Percentiles rank a stretch among this genome's conserved stretches.
Conservation (phyloP, 2,329 filamentous ascomycete genomes). For the Orbilia blumenaviensis region DNA sequence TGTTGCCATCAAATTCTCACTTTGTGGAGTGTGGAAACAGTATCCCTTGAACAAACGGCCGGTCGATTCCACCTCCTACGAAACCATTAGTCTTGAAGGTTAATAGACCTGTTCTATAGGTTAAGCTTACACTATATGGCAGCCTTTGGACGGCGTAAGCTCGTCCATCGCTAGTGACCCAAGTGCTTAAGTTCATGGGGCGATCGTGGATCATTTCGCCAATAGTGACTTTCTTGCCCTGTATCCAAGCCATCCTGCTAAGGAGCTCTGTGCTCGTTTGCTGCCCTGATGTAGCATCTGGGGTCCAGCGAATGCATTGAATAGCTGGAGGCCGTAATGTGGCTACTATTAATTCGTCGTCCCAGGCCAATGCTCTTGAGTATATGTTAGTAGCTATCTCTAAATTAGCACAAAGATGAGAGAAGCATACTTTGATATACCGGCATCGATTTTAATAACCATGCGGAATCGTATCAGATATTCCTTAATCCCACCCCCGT, state of each 20-base stretch:
- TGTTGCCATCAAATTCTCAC: slow-evolving; percentile 68
- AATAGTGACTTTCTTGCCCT: slow-evolving; percentile 74
- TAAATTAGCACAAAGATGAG: background rate
- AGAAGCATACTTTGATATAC: slow-evolving; percentile 67
- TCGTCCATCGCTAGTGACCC: slow-evolving; percentile 87
- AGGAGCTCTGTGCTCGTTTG: slow-evolving; percentile 92
- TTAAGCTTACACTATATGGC: slow-evolving; percentile 34
- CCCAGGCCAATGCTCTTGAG: slow-evolving; percentile 82
- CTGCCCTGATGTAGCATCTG: slow-evolving; percentile 75
- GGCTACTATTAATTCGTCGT: slow-evolving; percentile 90
- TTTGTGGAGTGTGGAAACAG: slow-evolving; percentile 82
- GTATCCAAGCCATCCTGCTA: slow-evolving; percentile 84
- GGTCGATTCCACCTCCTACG: slow-evolving; percentile 53
- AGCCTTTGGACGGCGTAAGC: slow-evolving; percentile 88
- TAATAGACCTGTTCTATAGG: background rate
- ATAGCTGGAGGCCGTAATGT: slow-evolving; percentile 92
- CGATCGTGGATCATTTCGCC: slow-evolving; percentile 90
- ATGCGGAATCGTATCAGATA: slow-evolving; percentile 92
- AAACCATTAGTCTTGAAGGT: slow-evolving; percentile 9
- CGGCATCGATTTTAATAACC: slow-evolving; percentile 97
- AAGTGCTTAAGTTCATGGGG: slow-evolving; percentile 94
- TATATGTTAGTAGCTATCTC: background rate
- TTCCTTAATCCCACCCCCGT: slow-evolving; percentile 81
- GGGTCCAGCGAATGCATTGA: slow-evolving; percentile 94
- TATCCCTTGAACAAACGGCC: slow-evolving; percentile 84